These are phyloP conservation scores for Cyclostephanos tholiformis DNA, from an alignment of 108 stramenopile species.

Conservation along the genomic window DNA sequence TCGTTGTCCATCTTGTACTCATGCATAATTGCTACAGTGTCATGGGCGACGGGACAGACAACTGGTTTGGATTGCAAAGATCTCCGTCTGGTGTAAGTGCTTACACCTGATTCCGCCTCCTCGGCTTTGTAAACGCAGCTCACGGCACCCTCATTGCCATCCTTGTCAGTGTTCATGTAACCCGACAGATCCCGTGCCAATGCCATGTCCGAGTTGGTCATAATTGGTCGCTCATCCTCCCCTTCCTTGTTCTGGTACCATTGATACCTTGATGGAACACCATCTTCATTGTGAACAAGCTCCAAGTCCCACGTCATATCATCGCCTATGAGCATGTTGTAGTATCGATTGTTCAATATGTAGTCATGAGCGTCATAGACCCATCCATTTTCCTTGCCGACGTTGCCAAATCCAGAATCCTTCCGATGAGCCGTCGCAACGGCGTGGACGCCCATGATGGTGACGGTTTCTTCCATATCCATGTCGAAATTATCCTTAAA, in stretches of 20 bases:
- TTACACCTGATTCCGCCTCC: background rate
- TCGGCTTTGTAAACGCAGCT: background rate
- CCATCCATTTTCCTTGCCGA: conserved; percentile 37
- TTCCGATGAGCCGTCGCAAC: conserved; percentile 43
- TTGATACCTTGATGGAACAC: conserved; percentile 49
- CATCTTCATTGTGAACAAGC: conserved; percentile 18
- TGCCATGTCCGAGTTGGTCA: conserved; percentile 25
- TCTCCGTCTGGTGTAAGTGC: background rate
- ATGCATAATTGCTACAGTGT: conserved; percentile 6
- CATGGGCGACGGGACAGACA: conserved; percentile 19
- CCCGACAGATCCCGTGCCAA: conserved; percentile 8
- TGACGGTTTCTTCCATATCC: conserved; percentile 46
- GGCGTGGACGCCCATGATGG: conserved; percentile 69
- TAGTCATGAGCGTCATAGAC: conserved; percentile 17
- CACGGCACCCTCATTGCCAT: conserved; percentile 13
- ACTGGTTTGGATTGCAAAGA: background rate
- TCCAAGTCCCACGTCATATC: conserved; percentile 18
- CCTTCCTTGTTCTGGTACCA: conserved; percentile 24
- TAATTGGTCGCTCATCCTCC: conserved; percentile 15
- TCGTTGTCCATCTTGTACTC: conserved; percentile 20
- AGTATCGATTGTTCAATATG: conserved; percentile 22
- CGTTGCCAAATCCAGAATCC: conserved; percentile 54
- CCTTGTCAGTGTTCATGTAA: conserved; percentile 4
- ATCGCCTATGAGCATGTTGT: conserved; percentile 13
- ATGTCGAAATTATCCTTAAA: conserved; percentile 54